These are phyloP conservation scores for Malus sylvestris DNA, from an alignment of 306 rosid species.

Conservation along the genomic window DNA sequence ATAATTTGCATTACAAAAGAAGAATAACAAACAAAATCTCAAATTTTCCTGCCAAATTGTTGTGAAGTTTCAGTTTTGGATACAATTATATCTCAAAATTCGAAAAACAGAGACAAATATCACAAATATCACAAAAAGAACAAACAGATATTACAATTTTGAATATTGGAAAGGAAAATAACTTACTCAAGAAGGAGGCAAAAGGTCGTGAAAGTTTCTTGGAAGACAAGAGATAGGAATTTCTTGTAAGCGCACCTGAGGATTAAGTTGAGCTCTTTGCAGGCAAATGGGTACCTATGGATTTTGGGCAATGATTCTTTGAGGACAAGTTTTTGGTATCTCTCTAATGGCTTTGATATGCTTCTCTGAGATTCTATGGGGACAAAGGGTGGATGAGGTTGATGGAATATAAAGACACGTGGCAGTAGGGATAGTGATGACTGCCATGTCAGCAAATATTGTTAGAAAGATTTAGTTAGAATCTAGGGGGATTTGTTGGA, in stretches of 20 bases:
- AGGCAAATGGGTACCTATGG: constrained; percentile 55
- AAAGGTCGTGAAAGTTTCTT: constrained; percentile 68
- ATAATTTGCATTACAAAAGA: background rate
- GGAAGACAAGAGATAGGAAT: constrained; percentile 48
- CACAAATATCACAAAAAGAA: background rate
- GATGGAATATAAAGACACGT: too few species aligned
- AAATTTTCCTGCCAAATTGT: background rate
- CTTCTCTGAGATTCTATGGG: background rate
- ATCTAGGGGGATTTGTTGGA: too few species aligned
- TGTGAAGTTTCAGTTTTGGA: background rate
- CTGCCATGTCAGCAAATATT: too few species aligned
- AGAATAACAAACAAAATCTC: background rate
- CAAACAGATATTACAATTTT: too few species aligned
- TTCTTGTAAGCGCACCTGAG: constrained; percentile 44
- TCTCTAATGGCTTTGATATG: constrained; percentile 43
- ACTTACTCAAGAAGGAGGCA: constrained; percentile 70
- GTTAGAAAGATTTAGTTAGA: too few species aligned
- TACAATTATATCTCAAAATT: background rate
- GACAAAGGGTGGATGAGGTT: background rate
- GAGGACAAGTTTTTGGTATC: constrained; percentile 49
- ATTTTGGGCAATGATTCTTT: constrained; percentile 32
- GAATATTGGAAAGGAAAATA: background rate
- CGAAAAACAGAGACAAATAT: background rate
- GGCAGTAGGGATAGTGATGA: too few species aligned
- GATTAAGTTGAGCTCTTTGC: constrained; percentile 64